Evolutionary conservation across 2,329 filamentous ascomycete species (phyloP), one percentile per base, ranked within the genome.

Genomic region (Westerdykella aurantiaca): DNA sequence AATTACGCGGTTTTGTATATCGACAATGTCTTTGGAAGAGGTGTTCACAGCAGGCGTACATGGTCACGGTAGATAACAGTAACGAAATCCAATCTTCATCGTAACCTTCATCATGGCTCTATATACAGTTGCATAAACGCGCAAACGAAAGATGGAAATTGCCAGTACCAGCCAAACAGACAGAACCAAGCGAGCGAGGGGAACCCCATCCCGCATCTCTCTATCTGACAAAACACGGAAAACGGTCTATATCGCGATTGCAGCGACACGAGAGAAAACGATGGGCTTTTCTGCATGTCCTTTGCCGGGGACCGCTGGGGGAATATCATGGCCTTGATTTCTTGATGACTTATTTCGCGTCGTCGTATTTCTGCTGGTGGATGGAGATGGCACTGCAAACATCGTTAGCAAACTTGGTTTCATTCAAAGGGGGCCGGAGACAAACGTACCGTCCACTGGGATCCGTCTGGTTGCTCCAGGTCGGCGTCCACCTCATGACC

Each of bases 401-500:
- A 29, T 29, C 5, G 31, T 60, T 39, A 60, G 56, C 37, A 44
- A 6, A 23, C 18, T 17, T n/a, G 38, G 11, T 11, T 5, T 6
- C 5, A 29, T 45, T 37, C 37, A 23, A 25, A 37, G 4, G 22
- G 23, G 10, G 10, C 34, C 14, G 14, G 39, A 43, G 41, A 38
- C 13, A 41, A 42, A 54, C 74, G 70, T 69, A 88, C 86, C 88
- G 81, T 75, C 93, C 94, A 70, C 87, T 95, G 48, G 93, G 93
- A 69, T 98, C 93, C 21, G 82, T 87, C 79, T 96, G 89, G 69
- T 95, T 86, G 44, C 88, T 95, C 93, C 93, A 98, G 31, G 87
- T 98, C 22, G 93, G 93, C 45, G 87, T 89, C 94, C 93, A 98
- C 63, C 93, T 80, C 86, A 88, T 86, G 42, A 98, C 93, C 6